Base-by-base conservation (phyloP, 2,329 filamentous ascomycete genomes). In the Cordyceps javanica region DNA sequence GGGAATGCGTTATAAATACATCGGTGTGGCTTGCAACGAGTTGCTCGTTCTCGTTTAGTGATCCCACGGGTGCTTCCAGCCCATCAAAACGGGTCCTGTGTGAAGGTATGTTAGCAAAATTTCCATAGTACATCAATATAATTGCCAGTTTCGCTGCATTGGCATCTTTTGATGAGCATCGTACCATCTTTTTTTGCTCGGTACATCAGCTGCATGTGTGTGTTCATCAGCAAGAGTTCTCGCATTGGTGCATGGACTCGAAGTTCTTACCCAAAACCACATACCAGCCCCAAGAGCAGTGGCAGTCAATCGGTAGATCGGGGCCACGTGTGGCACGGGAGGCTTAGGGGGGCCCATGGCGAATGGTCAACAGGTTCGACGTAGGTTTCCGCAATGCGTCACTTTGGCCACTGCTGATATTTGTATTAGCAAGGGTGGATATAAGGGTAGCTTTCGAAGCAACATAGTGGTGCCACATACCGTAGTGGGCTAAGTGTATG, bases 21-120 rank as follows among this genome's bases (percentile, higher is more conserved):
- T 14, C 19, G 19, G 45, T 26, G 9, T 32, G 6, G n/a, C 45
- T 26, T 39, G 25, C n/a, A 53, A 42, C 44, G 11, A 19, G 7
- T 44, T 48, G 23, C 25, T 23, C 13, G 36, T 2, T 39, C 19
- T 52, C 62, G 59, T 74, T 82, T 79, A 96, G 77, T 96, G 91
- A 66, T 97, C 92, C 91, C 91, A 97, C 64, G 91, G 94, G 75
- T 97, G 94, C 79, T 91, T 97, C 88, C 86, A 91, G 72, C 94
- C 94, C 67, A 99, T 72, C 63, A 97, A 78, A 56, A 86, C 93
- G 25, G 93, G 82, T 57, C 83, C 83, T 86, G 61, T 32, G 46
- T 16, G 57, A 49, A 6, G 2, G 19, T 10, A 30, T 10, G 32
- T 58, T 59, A 58, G 56, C 51, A 16, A 25, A 19, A 11, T 16